phyloP scores from a whole-genome alignment of 2,329 filamentous ascomycete genomes.

The Ophiocordyceps sinensis region DNA sequence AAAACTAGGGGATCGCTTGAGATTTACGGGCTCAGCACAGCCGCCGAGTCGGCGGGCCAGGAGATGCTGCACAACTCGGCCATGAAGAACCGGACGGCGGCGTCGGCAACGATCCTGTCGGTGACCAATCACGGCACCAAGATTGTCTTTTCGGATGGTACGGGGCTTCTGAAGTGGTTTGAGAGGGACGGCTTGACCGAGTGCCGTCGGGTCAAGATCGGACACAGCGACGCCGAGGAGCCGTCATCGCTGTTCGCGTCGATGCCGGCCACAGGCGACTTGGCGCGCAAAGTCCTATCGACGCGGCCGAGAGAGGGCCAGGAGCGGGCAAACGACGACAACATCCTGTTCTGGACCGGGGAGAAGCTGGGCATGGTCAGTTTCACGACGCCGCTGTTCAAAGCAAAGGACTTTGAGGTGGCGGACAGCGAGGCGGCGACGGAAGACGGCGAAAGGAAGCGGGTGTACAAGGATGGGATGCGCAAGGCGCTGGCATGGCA shows the following conservation, averaged over 20 bases:
- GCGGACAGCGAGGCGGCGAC: conserved; percentile 25
- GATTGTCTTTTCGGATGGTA: conserved; percentile 70
- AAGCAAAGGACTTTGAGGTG: conserved; percentile 35
- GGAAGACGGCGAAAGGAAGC: conserved; percentile 37
- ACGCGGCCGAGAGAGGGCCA: conserved; percentile 25
- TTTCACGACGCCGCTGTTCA: conserved; percentile 41
- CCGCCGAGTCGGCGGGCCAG: conserved; percentile 12
- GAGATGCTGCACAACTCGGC: conserved; percentile 26
- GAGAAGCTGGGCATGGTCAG: conserved; percentile 63
- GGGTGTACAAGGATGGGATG: conserved; percentile 56
- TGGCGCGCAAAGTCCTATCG: conserved; percentile 67
- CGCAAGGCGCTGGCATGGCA: conserved; percentile 59
- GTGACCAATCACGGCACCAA: conserved; percentile 70
- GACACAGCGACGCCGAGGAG: conserved; percentile 34
- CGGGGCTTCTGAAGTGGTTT: conserved; percentile 78
- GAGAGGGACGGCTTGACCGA: conserved; percentile 66
- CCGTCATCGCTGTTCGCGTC: conserved; percentile 35
- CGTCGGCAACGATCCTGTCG: conserved; percentile 66
- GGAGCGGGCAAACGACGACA: conserved; percentile 38
- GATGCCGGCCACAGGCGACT: conserved; percentile 47
- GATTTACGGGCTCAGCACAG: conserved; percentile 50
- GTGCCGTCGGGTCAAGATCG: conserved; percentile 38
- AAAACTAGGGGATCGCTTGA: conserved; percentile 84
- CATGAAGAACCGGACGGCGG: conserved; percentile 69
- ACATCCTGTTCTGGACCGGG: conserved; percentile 77